A percentile compares a stretch with the other conserved stretches of the same genome.
Evolutionary conservation across 1,284 basidiomycete genomes (phyloP).

Genomic region (Trichosporon sp.): DNA sequence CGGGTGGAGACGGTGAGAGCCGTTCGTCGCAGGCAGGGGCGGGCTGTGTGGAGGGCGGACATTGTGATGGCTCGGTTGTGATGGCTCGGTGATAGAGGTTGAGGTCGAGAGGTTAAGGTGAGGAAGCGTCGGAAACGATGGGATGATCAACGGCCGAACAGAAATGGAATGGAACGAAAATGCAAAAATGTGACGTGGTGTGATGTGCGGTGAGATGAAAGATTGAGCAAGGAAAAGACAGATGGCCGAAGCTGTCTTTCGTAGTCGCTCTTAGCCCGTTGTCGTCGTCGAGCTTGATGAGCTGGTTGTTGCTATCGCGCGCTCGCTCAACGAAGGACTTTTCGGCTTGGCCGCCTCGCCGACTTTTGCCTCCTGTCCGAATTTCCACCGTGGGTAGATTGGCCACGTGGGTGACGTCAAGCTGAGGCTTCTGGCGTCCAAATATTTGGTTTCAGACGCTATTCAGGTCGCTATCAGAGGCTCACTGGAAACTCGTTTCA

Average conservation of each 20-base stretch:
- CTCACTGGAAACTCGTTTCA: too few species aligned
- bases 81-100: not conserved
- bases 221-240: too few species aligned
- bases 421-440: not conserved
- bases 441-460: not conserved
- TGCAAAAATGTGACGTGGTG: too few species aligned
- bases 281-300: not conserved
- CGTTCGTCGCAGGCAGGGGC: slow-evolving; percentile 16
- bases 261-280: too few species aligned
- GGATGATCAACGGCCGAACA: too few species aligned
- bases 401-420: not conserved
- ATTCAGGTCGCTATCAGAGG: not conserved
- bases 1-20: slow-evolving; percentile 21
- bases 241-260: too few species aligned
- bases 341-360: not conserved
- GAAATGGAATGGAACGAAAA: too few species aligned
- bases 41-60: slow-evolving; percentile 13
- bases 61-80: not conserved
- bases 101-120: not conserved
- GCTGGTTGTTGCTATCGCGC: not conserved
- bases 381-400: slow-evolving; percentile 7
- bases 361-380: not conserved
- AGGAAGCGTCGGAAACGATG: not conserved
- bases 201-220: too few species aligned
- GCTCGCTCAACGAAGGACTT: not conserved